These are phyloP conservation scores for Termitomyces bulborhizus DNA, from an alignment of 768 basidiomycete species.

Conservation along the genomic window DNA sequence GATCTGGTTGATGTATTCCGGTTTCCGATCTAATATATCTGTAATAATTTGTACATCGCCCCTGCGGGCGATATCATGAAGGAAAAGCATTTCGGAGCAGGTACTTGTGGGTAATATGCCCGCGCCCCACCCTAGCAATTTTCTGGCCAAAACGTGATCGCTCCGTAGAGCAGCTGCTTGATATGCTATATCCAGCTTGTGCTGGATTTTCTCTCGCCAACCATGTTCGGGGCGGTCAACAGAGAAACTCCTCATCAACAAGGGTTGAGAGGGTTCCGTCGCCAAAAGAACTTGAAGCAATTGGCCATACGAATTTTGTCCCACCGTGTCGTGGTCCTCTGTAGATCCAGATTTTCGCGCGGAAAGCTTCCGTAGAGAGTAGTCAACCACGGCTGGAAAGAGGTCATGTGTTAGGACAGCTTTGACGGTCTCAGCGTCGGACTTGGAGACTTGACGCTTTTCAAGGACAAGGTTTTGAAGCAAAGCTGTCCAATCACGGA, in stretches of 20 bases:
- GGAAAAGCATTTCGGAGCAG: not conserved
- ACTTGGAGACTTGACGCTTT: not conserved
- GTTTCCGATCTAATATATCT: not conserved
- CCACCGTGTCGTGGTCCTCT: not conserved
- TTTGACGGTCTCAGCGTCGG: not conserved
- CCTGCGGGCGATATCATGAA: not conserved
- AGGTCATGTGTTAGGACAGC: not conserved
- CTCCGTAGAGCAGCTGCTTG: not conserved
- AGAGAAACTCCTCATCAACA: not conserved
- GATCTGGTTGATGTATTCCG: not conserved
- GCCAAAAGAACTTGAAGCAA: not conserved
- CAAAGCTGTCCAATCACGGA: not conserved
- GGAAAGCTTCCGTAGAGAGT: not conserved
- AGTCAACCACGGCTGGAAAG: not conserved
- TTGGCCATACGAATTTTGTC: not conserved
- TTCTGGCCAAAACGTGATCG: not conserved
- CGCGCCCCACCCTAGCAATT: not conserved
- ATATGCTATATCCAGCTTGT: not conserved
- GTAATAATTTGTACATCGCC: not conserved
- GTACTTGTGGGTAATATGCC: not conserved
- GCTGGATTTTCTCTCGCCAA: not conserved
- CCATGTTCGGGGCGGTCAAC: not conserved
- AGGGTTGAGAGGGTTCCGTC: not conserved
- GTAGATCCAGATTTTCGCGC: not conserved
- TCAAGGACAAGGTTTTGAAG: not conserved